A percentile compares a stretch with the other conserved stretches of the same genome.
phyloP scores from a whole-genome alignment of 441 rosid species.

The Pelargonium cotyledonis region DNA sequence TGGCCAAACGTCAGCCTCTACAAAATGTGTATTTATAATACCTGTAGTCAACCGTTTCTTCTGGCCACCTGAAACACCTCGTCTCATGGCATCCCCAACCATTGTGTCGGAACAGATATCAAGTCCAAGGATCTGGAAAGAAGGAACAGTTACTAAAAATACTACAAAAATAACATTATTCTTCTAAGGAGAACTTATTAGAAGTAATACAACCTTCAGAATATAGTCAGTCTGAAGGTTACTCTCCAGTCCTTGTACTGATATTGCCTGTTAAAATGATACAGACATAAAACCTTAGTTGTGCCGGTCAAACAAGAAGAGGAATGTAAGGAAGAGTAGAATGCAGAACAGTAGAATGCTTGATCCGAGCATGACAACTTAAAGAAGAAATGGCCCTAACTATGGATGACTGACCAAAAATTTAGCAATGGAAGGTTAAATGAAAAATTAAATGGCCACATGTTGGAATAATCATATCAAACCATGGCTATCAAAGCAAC shows the following conservation, averaged over 20 bases:
- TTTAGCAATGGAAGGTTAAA: neutral
- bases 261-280: conserved; percentile 44
- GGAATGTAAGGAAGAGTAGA: too few relatives aligned
- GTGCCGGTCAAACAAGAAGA: neutral
- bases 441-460: neutral
- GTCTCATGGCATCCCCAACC: conserved; percentile 50
- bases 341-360: too few relatives aligned
- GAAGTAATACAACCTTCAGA: conserved; percentile 39
- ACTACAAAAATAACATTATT: neutral
- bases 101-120: conserved; percentile 46
- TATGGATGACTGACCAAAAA: neutral
- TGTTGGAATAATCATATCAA: neutral
- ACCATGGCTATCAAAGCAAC: neutral
- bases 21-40: conserved; percentile 14
- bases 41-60: conserved; percentile 58
- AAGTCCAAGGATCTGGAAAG: conserved; percentile 50
- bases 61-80: conserved; percentile 66
- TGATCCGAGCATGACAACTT: too few relatives aligned
- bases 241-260: conserved; percentile 45
- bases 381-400: too few relatives aligned
- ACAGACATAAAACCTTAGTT: neutral
- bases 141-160: neutral
- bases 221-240: conserved; percentile 71
- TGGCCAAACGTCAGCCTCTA: neutral
- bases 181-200: conserved; percentile 2